A percentile compares a stretch with the other conserved stretches of the same genome.
Conservation (phyloP, 78 protist species). For the Dictyostelium citrinum region DNA sequence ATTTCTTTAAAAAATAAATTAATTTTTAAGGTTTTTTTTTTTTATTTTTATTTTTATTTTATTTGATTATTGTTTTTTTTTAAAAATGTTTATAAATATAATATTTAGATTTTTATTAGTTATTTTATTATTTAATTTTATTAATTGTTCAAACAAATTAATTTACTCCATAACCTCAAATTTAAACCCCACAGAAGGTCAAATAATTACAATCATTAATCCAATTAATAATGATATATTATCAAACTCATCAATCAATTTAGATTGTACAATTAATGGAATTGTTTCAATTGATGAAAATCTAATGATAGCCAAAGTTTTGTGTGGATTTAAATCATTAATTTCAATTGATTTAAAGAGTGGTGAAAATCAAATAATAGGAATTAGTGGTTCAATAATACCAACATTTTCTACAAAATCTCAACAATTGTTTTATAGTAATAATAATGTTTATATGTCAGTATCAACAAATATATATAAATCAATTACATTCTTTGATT, state of each 20-base stretch:
- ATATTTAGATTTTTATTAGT: no score
- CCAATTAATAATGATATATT: background rate
- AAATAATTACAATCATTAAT: no score
- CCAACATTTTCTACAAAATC: background rate
- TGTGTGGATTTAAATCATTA: background rate
- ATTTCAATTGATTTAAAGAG: no score
- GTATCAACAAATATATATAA: background rate
- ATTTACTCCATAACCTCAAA: background rate
- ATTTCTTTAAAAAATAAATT: no score
- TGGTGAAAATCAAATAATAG: background rate
- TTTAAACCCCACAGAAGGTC: background rate
- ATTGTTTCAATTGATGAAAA: background rate
- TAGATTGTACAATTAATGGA: background rate
- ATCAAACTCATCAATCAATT: no score
- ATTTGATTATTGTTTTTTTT: no score
- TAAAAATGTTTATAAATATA: no score
- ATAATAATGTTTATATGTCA: background rate
- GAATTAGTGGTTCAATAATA: background rate
- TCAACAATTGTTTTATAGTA: background rate
- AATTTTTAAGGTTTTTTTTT: no score
- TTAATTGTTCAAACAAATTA: background rate
- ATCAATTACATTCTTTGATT: background rate
- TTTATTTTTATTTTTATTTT: no score
- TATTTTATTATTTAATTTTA: no score
- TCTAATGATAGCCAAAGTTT: background rate